Evolutionary conservation across 1,284 basidiomycete species (phyloP), one percentile per base, ranked within the genome.

Genomic region (Polyporus tsugae): DNA sequence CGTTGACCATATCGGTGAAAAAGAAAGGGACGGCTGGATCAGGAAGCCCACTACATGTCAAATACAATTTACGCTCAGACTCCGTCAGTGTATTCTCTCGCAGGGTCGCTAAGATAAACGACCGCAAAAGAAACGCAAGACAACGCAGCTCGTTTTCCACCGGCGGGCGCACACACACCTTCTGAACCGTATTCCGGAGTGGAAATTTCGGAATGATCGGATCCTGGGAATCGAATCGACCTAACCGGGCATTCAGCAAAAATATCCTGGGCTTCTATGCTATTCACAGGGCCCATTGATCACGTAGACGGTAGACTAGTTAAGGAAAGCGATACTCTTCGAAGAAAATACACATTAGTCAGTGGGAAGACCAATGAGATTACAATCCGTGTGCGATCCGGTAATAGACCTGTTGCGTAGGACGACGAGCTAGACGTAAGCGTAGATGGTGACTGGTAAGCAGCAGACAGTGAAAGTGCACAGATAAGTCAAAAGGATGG

Each of bases 351-450:
- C 55, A 65, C 67, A 70, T 70, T 69, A 72, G 68, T 72, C 66
- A 70, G 60, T 64, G 66, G 55, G 46, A 63, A 39, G 53, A 67
- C 58, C 65, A 68, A 41, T 42, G 44, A 22, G 35, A 62, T 65
- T 70, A 72, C 71, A 72, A 70, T 66, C 67, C 67, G 52, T 57
- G 33, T 46, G 66, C 61, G 46, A 69, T 69, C 68, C 68, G 59
- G 62, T 52, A 62, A 61, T 62, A 66, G 52, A 59, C 61, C 71
- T 58, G 64, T 62, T 52, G 66, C 57, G 55, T 63, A 49, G 61
- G 59, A 42, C 41, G 25, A 61, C 44, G 62, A 42, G 49, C 55
- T 67, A 67, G 42, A 60, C 44, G 62, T 52, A 52, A 67, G 41
- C 55, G 53, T 58, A 64, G 53, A 59, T 29, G 41, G 15, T 22